Conservation (phyloP, 2,329 filamentous ascomycete species). For the Scopulariopsis brevicaulis region DNA sequence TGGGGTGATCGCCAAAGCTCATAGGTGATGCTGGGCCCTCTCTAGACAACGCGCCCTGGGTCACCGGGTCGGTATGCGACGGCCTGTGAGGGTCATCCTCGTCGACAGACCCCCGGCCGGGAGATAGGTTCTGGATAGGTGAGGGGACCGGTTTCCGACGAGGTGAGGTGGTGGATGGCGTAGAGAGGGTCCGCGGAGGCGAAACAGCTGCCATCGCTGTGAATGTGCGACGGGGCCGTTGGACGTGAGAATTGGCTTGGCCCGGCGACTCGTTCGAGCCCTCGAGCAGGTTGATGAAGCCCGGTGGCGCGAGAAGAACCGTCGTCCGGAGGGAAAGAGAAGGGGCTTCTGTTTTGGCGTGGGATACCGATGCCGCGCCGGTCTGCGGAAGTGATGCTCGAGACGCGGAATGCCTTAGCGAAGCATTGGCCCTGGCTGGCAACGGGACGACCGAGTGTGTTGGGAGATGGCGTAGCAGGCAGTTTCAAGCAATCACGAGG, state of each 20-base stretch:
- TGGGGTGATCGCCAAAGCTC: conserved; percentile 32
- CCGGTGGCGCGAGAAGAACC: neutral
- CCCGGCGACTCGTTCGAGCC: neutral
- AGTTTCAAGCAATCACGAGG: conserved; percentile 2
- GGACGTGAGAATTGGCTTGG: neutral
- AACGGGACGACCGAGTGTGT: neutral
- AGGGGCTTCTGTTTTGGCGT: neutral
- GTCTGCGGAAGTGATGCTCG: neutral
- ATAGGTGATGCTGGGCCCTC: conserved; percentile 2
- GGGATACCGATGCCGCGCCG: neutral
- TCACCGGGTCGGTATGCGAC: neutral
- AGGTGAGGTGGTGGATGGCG: neutral
- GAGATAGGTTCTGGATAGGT: neutral
- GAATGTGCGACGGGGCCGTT: neutral
- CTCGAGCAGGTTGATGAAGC: neutral
- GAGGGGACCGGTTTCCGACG: conserved; percentile 4
- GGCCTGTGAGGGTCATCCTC: conserved; percentile 1
- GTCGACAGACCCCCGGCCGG: neutral
- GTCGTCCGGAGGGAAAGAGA: neutral
- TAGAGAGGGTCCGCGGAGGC: neutral
- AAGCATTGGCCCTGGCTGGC: conserved; percentile 1
- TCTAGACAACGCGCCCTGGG: neutral
- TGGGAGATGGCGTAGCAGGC: conserved; percentile 1
- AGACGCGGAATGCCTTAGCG: neutral
- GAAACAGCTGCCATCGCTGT: conserved; percentile 4